These are phyloP conservation scores for Corymbia calophylla DNA, from an alignment of 441 rosid species.

Conservation along the genomic window DNA sequence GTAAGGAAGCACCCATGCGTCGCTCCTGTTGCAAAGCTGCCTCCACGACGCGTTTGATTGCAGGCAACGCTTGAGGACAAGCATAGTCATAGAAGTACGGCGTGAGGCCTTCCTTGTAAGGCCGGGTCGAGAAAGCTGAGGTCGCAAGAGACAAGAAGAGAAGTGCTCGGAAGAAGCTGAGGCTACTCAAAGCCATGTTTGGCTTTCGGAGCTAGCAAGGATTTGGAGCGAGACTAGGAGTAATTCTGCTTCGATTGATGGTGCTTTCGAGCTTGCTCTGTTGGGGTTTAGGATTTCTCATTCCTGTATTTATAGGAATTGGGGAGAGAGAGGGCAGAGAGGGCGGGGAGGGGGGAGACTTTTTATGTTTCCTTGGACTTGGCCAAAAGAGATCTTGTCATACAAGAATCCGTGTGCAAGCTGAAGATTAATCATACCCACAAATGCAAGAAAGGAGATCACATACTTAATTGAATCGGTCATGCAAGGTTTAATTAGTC, in stretches of 20 bases:
- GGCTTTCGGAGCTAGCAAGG: too few species aligned
- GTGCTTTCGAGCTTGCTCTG: too few species aligned
- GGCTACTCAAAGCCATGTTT: too few species aligned
- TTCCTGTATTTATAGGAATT: too few species aligned
- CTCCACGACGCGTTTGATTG: background rate
- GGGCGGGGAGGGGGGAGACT: background rate
- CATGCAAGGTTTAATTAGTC: background rate
- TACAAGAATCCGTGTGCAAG: background rate
- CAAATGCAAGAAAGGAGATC: background rate
- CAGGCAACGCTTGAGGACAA: slow-evolving; percentile 12
- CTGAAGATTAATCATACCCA: background rate
- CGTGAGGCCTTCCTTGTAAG: background rate
- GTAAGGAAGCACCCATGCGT: slow-evolving; percentile 2
- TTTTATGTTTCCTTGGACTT: background rate
- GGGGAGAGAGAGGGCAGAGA: background rate
- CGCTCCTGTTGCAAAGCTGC: slow-evolving; percentile 1
- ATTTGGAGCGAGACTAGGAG: too few species aligned
- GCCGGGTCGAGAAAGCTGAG: too few species aligned
- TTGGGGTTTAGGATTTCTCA: too few species aligned
- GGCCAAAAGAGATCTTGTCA: background rate
- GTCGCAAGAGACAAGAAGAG: too few species aligned
- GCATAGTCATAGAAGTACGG: background rate
- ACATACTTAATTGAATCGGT: background rate
- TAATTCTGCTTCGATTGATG: too few species aligned
- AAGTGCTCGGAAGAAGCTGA: too few species aligned